Evolutionary conservation across 441 rosid species (phyloP).

Genomic region (Mallotus repandus): DNA sequence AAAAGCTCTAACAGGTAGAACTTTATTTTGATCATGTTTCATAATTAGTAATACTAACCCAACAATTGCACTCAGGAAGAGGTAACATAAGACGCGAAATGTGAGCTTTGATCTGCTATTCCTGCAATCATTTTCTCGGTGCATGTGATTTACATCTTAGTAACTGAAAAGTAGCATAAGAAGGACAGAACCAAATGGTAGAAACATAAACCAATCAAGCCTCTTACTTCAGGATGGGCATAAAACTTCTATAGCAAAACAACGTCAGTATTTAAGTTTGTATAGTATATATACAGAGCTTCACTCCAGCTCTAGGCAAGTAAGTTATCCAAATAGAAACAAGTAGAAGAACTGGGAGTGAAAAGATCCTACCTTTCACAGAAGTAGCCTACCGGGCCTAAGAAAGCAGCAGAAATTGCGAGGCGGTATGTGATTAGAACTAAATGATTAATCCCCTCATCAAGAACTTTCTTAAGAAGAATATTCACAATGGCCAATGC

Average conservation of each 20-base stretch:
- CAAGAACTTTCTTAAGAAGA: conserved; percentile 59
- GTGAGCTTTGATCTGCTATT: conserved; percentile 58
- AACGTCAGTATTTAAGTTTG: neutral
- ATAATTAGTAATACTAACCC: conserved; percentile 38
- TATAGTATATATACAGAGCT: neutral
- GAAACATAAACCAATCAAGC: neutral
- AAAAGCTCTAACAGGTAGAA: neutral
- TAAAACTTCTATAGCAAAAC: neutral
- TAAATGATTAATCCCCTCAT: conserved; percentile 46
- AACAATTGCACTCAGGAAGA: conserved; percentile 56
- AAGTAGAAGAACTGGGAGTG: neutral
- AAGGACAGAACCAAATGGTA: too few species aligned
- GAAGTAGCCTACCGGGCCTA: conserved; percentile 56
- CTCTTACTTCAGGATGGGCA: neutral
- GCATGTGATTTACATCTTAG: neutral
- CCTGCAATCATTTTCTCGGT: conserved; percentile 37
- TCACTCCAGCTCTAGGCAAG: neutral
- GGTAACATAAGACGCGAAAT: conserved; percentile 43
- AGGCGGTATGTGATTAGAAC: conserved; percentile 63
- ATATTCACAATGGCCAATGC: conserved; percentile 51
- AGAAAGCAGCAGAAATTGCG: conserved; percentile 45
- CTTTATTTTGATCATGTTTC: neutral
- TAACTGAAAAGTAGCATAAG: too few species aligned
- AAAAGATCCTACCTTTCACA: conserved; percentile 46
- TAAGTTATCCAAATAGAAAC: neutral